Evolutionary conservation across 2,329 filamentous ascomycete genomes (phyloP), one percentile per base, ranked within the genome.

Genomic region (Alternaria sp.): DNA sequence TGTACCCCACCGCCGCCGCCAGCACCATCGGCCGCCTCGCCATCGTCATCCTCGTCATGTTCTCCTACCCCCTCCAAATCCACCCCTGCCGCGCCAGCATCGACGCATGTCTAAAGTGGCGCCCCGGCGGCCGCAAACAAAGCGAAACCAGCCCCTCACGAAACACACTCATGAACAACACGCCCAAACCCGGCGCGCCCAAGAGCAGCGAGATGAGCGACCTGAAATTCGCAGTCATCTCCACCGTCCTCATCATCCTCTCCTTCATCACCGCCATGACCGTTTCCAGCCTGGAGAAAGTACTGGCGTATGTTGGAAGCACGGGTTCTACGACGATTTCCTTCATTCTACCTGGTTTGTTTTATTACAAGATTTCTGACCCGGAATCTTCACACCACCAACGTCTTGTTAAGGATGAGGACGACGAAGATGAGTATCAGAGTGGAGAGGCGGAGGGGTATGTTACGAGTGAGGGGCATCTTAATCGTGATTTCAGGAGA

Each of bases 281-380:
- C 0, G 94, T 99, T 4, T 92, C 89, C 19, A 96, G 91, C 12
- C 86, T 99, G 4, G 94, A 97, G 77, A 91, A 92, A 50, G 94
- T 99, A 1, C 86, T 99, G 0, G 95, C 96, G 0, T 99, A 97
- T 71, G 96, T 99, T 11, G 96, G 96, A 40, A 93, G 91, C 72
- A 99, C 96, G 0, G 96, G 96, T 57, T 95, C 91, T 55, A 99
- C 96, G 0, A 93, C 93, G 65, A 99, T 99, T 73, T 97, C 93
- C 65, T 99, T 99, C 78, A 98, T 99, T 69, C 86, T 99, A 0
- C 96, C 96, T 0, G 96, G 96, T 0, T 82, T 99, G 5, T 99
- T 99, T 80, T 99, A 98, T 81, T 99, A 98, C 83, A 98, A 98
- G 81, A 98, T 99, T 64, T 96, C 93, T 12, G 89, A 93, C 23